Percentiles rank a stretch among this genome's conserved stretches.
Conservation (phyloP, 1,139 yeast genomes). For the Kurtzmaniella quercitrusa region DNA sequence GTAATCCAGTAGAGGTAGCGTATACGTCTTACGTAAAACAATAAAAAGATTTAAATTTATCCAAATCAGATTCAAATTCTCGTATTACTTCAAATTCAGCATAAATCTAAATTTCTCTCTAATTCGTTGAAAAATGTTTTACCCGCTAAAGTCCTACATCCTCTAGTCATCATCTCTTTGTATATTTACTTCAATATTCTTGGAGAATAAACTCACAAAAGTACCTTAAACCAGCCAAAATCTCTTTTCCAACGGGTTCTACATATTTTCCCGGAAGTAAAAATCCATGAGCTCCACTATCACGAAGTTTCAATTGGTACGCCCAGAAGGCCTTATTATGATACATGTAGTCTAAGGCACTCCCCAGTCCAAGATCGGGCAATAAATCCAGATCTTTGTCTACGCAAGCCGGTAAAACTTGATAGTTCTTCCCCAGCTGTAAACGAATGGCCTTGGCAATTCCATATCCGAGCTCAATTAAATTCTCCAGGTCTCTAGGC, state of each 20-base stretch:
- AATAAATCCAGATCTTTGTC: conserved; percentile 68
- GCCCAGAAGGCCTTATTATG: conserved; percentile 82
- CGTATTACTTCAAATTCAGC: too few species aligned
- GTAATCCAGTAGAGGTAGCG: too few species aligned
- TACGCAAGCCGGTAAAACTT: conserved; percentile 73
- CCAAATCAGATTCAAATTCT: too few species aligned
- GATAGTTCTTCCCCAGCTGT: conserved; percentile 57
- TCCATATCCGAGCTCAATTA: conserved; percentile 78
- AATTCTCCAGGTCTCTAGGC: conserved; percentile 78
- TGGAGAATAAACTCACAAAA: conserved; percentile 61
- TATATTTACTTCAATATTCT: conserved; percentile 19
- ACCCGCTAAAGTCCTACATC: background rate
- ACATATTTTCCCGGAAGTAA: conserved; percentile 69
- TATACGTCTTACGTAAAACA: too few species aligned
- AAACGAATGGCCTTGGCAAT: conserved; percentile 67
- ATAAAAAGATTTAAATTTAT: too few species aligned
- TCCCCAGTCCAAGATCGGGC: conserved; percentile 78
- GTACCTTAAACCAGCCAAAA: conserved; percentile 63
- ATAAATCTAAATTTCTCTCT: too few species aligned
- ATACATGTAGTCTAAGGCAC: conserved; percentile 81
- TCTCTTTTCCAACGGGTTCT: conserved; percentile 72
- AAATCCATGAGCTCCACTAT: conserved; percentile 81
- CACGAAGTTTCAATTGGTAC: conserved; percentile 75
- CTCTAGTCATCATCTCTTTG: background rate
- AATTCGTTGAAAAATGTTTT: too few species aligned